Evolutionary conservation across 2,329 filamentous ascomycete species (phyloP).

Genomic region (Aspergillus pseudoterreus): DNA sequence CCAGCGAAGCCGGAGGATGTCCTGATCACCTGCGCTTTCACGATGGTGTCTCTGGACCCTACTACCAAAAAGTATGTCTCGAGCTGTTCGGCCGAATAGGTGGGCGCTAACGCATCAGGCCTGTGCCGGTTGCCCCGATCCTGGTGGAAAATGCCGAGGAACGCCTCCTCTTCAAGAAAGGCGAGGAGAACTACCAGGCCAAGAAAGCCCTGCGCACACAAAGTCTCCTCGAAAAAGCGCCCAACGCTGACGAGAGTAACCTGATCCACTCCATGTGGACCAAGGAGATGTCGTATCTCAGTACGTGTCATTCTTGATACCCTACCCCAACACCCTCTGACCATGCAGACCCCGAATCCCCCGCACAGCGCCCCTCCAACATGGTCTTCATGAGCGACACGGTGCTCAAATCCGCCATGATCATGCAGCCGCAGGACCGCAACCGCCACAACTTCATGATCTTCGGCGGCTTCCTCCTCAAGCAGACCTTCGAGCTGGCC

Average conservation of each 20-base stretch:
- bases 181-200: slow-evolving; percentile 63
- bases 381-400: slow-evolving; percentile 62
- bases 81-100: neutral
- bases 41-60: slow-evolving; percentile 72
- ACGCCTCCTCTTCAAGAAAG: slow-evolving; percentile 58
- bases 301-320: slow-evolving; percentile 26
- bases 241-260: slow-evolving; percentile 67
- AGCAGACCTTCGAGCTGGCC: slow-evolving; percentile 71
- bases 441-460: slow-evolving; percentile 74
- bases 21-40: slow-evolving; percentile 69
- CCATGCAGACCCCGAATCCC: slow-evolving; percentile 50
- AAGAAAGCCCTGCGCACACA: slow-evolving; percentile 61
- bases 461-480: slow-evolving; percentile 70
- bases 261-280: slow-evolving; percentile 73
- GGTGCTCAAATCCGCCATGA: slow-evolving; percentile 61
- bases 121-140: slow-evolving; percentile 60
- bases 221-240: slow-evolving; percentile 63
- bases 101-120: slow-evolving; percentile 33
- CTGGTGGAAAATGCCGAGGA: slow-evolving; percentile 63
- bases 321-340: neutral
- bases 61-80: slow-evolving; percentile 56
- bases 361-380: slow-evolving; percentile 53
- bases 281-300: slow-evolving; percentile 61
- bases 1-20: slow-evolving; percentile 56
- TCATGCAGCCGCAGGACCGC: slow-evolving; percentile 72